Percentiles rank a stretch among this genome's conserved stretches.
phyloP scores from a whole-genome alignment of 768 basidiomycete genomes.

The Suillus spraguei region DNA sequence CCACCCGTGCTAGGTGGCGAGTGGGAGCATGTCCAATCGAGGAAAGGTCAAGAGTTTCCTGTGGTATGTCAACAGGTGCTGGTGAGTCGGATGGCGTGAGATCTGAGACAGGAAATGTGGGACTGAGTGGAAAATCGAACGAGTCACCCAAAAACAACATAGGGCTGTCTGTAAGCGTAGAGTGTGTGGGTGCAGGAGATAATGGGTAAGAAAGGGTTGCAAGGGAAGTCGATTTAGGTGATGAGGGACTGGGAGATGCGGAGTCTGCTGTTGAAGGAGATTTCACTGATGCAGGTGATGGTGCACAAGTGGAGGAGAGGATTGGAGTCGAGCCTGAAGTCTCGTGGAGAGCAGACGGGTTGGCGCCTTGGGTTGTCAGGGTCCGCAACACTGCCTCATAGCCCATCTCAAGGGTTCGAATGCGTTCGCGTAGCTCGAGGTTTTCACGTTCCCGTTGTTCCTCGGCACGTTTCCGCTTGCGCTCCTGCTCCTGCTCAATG shows the following conservation, averaged over 20 bases:
- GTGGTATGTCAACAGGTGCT: constrained; percentile 23
- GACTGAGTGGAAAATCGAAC: constrained; percentile 39
- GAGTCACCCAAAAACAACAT: constrained; percentile 28
- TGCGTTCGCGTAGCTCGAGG: constrained; percentile 71
- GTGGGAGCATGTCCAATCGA: constrained; percentile 57
- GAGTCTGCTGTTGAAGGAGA: constrained; percentile 27
- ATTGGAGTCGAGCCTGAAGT: constrained; percentile 16
- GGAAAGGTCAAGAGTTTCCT: constrained; percentile 34
- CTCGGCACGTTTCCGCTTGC: constrained; percentile 36
- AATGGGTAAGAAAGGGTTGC: constrained; percentile 37
- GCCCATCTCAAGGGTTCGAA: constrained; percentile 76
- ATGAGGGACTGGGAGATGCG: constrained; percentile 29
- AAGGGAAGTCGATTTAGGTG: constrained; percentile 25
- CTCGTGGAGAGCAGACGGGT: constrained; percentile 24
- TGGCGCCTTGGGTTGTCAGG: constrained; percentile 58
- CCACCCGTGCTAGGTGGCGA: constrained; percentile 99
- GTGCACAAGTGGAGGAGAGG: constrained; percentile 22
- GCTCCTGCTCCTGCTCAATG: constrained; percentile 30
- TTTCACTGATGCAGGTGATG: constrained; percentile 25
- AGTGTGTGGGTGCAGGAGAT: constrained; percentile 46
- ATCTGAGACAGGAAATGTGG: constrained; percentile 37
- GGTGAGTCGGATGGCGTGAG: constrained; percentile 38
- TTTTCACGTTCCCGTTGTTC: constrained; percentile 66
- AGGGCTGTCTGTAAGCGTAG: constrained; percentile 40
- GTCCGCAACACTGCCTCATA: constrained; percentile 83